A percentile compares a stretch with the other conserved stretches of the same genome.
Conservation (phyloP, 148 eudicot species). For the Camellia sinensis region DNA sequence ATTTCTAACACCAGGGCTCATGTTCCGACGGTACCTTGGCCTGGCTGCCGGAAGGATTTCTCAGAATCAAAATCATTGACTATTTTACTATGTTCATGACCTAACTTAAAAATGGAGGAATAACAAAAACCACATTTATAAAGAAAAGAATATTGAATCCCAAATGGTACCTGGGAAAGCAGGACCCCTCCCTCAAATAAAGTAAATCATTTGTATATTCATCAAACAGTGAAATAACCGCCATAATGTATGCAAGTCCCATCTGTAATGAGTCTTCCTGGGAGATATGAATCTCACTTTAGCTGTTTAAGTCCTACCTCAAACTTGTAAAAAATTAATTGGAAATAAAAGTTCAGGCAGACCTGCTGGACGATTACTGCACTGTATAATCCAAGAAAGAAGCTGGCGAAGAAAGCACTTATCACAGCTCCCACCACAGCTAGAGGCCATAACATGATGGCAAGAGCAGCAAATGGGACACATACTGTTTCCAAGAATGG, state of each 20-base stretch:
- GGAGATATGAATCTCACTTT: not conserved
- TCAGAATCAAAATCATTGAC: conserved; percentile 22
- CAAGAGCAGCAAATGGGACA: conserved; percentile 91
- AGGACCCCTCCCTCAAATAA: conserved; percentile 72
- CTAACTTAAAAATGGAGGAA: not conserved
- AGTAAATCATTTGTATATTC: conserved; percentile 84
- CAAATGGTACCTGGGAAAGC: conserved; percentile 75
- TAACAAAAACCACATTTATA: not conserved
- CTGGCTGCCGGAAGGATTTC: conserved; percentile 62
- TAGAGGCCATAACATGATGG: conserved; percentile 80
- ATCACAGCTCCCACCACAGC: conserved; percentile 69
- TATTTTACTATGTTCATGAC: not conserved
- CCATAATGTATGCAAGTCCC: conserved; percentile 77
- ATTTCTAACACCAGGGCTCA: conserved; percentile 21
- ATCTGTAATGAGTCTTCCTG: conserved; percentile 72
- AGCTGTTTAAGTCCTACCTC: not conserved
- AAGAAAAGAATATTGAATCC: conserved; percentile 1
- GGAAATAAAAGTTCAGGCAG: not conserved
- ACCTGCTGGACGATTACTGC: conserved; percentile 84
- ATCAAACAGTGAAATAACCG: conserved; percentile 70
- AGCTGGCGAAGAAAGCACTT: conserved; percentile 68
- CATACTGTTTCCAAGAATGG: conserved; percentile 89
- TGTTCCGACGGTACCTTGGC: conserved; percentile 67
- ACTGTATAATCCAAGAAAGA: conserved; percentile 64
- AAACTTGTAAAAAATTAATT: not conserved